phyloP scores from a whole-genome alignment of 805 yeast species.

The Komagataella populi region DNA sequence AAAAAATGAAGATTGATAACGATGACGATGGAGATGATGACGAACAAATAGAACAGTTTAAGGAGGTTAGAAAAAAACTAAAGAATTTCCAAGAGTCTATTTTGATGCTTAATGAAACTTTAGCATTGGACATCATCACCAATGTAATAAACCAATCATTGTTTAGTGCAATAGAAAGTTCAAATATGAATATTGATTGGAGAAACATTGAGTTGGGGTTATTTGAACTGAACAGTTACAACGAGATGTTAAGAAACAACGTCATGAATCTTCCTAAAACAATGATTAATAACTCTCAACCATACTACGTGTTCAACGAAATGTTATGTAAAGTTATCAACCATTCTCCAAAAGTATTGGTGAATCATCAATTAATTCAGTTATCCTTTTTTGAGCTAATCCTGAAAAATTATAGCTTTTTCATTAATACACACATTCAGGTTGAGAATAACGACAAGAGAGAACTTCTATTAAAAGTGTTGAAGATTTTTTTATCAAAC shows the following conservation, averaged over 20 bases:
- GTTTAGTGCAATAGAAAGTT: constrained; percentile 7
- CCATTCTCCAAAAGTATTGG: constrained; percentile 21
- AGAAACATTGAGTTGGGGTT: constrained; percentile 76
- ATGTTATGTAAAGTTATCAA: constrained; percentile 35
- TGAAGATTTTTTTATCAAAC: constrained; percentile 68
- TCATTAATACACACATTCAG: constrained; percentile 27
- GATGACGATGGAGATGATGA: constrained; percentile 44
- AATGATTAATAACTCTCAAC: constrained; percentile 52
- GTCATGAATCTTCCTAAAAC: constrained; percentile 56
- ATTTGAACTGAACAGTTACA: constrained; percentile 63
- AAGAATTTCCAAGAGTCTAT: constrained; percentile 78
- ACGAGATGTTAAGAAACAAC: constrained; percentile 71
- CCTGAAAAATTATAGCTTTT: constrained; percentile 61
- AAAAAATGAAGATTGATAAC: constrained; percentile 73
- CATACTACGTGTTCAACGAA: constrained; percentile 46
- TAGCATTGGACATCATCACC: constrained; percentile 20
- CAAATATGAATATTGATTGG: constrained; percentile 40
- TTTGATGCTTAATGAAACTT: constrained; percentile 25
- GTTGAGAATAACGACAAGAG: constrained; percentile 26
- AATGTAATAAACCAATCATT: constrained; percentile 34
- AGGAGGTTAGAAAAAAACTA: constrained; percentile 63
- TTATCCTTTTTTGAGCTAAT: constrained; percentile 73
- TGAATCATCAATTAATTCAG: constrained; percentile 75
- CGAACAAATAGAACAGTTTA: constrained; percentile 65
- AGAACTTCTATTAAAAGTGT: constrained; percentile 43